Percentiles rank a stretch among this genome's conserved stretches.
phyloP scores from a whole-genome alignment of 1,284 basidiomycete species.

The Tilletiopsis washingtonensis region DNA sequence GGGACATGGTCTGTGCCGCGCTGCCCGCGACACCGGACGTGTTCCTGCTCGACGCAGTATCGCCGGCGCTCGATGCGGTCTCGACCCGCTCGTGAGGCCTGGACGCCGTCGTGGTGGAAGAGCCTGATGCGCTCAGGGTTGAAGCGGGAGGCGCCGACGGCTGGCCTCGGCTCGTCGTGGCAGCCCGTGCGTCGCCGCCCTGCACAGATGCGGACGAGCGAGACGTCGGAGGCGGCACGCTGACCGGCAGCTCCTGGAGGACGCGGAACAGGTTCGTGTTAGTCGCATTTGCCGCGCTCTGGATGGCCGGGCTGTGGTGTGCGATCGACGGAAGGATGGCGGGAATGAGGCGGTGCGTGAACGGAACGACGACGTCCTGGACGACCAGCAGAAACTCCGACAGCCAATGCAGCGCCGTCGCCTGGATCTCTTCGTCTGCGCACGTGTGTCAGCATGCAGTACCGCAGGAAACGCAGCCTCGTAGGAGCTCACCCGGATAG shows the following conservation, averaged over 20 bases:
- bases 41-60: no score
- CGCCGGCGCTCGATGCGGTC: not conserved
- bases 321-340: constrained; percentile 90
- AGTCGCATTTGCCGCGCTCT: constrained; percentile 73
- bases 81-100: not conserved
- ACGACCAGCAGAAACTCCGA: constrained; percentile 81
- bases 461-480: not conserved
- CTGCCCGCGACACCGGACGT: not conserved
- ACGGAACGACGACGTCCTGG: constrained; percentile 84
- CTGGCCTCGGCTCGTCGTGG: not conserved
- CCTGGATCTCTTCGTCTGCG: constrained; percentile 49
- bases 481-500: constrained; percentile 62
- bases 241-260: constrained; percentile 67
- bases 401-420: constrained; percentile 69
- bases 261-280: constrained; percentile 78
- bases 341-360: constrained; percentile 83
- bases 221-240: constrained; percentile 50
- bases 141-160: no score
- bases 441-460: not conserved
- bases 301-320: constrained; percentile 80
- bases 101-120: no score
- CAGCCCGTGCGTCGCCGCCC: not conserved
- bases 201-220: not conserved
- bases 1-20: not conserved
- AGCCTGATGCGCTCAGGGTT: no score